Base-by-base conservation (phyloP, 2,329 filamentous ascomycete genomes). In the Amesomyces nigricolor region DNA sequence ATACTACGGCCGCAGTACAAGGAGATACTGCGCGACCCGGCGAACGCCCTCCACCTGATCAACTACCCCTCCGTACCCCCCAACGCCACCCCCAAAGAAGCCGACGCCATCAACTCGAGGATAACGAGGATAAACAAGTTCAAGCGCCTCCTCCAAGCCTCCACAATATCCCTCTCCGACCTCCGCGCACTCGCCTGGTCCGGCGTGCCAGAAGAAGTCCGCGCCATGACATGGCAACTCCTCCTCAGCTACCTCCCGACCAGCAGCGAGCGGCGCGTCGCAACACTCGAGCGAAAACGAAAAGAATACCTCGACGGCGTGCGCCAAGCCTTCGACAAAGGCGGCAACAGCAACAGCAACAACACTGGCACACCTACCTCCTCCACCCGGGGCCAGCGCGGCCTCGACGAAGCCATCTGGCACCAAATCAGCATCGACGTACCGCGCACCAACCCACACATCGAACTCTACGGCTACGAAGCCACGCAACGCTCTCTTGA, bases 371-470 rank as follows among this genome's bases (percentile, higher is more conserved):
- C 59, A 65, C 32, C 59, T 1, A 42, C 37, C 2, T 39, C 58
- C 6, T 48, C 58, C 4, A 39, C 53, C 22, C 57, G 56, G 11
- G 54, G 58, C n/a, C 49, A 22, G 10, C 53, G 63, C 58, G 92
- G 91, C 2, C 74, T 99, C 16, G 95, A 99, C 64, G 94, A 99
- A 74, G 88, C 90, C n/a, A 85, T 99, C 57, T 99, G 94, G 94
- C 94, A 99, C 74, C 94, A 99, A 68, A 97, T 99, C 72, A 96
- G 91, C 71, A 99, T 99, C 66, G 94, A 99, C 68, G 89, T 97
- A 19, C 94, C 94, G 2, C 84, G 94, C 49, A 99, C 94, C 4
- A 97, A 96, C 68, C 94, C 94, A 10, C 94, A 97, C 71, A 86
- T 99, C 52, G 89, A 95, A 64, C 79, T 99, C 0, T 99, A 99